Evolutionary conservation across 441 rosid genomes (phyloP).

Genomic region (Euphorbia celastroides): DNA sequence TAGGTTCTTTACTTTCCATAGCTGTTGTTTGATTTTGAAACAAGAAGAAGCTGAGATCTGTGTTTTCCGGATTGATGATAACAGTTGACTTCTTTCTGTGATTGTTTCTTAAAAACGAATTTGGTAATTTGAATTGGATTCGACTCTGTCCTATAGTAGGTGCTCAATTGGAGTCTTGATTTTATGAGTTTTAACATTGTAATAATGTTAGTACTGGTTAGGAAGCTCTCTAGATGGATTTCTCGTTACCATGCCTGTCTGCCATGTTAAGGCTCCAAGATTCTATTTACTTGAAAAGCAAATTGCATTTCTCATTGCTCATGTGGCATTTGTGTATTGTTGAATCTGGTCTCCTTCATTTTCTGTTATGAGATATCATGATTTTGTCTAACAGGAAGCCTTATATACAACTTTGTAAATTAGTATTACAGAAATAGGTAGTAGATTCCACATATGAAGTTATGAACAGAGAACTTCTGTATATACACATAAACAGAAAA

Average conservation of each 20-base stretch:
- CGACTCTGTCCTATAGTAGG: background rate
- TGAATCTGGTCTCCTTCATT: background rate
- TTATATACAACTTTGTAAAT: background rate
- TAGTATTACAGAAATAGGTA: background rate
- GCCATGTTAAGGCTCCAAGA: background rate
- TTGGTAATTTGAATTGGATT: background rate
- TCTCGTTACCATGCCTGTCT: background rate
- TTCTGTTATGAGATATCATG: background rate
- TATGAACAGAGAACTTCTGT: background rate
- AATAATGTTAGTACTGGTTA: background rate
- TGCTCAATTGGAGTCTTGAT: background rate
- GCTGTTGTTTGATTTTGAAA: background rate
- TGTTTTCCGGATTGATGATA: slow-evolving; percentile 1
- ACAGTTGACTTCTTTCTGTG: slow-evolving; percentile 11
- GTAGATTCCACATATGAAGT: background rate
- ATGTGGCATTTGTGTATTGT: background rate
- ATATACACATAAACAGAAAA: background rate
- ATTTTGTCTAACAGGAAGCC: background rate
- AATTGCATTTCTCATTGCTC: background rate
- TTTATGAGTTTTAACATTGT: background rate
- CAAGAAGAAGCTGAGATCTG: background rate
- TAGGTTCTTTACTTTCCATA: slow-evolving; percentile 5
- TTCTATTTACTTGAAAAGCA: background rate
- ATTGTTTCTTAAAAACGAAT: slow-evolving; percentile 7
- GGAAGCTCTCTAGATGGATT: background rate